Evolutionary conservation across 192 early-diverging fungal genomes (phyloP).

Genomic region (Mortierella claussenii): DNA sequence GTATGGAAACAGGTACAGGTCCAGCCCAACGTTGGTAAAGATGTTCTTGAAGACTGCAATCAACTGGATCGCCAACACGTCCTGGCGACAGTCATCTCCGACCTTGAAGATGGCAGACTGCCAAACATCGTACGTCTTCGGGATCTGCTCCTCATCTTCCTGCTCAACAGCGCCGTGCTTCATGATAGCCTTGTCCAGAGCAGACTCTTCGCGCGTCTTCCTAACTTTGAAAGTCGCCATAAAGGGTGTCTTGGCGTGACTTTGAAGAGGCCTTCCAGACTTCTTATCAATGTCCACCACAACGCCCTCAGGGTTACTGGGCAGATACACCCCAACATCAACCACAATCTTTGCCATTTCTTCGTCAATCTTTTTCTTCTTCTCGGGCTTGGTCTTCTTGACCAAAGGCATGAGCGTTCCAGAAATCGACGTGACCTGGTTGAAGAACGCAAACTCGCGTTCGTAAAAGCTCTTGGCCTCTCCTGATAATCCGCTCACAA

Average conservation of each 20-base stretch:
- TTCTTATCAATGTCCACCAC: constrained; percentile 95
- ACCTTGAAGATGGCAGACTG: constrained; percentile 99
- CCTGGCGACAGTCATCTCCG: constrained; percentile 99
- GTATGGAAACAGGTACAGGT: constrained; percentile 97
- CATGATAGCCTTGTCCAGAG: constrained; percentile 60
- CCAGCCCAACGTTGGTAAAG: constrained; percentile 87
- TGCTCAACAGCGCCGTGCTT: constrained; percentile 32
- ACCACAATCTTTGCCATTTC: constrained; percentile 95
- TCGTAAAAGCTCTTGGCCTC: constrained; percentile 91
- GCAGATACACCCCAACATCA: constrained; percentile 96
- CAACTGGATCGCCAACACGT: constrained; percentile 96
- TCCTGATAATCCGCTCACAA: constrained; percentile 83
- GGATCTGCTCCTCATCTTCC: constrained; percentile 25
- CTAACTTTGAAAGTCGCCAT: constrained; percentile 97
- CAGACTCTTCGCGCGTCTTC: constrained; percentile 64
- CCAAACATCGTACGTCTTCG: constrained; percentile 66
- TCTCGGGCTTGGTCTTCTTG: constrained; percentile 89
- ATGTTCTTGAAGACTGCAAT: constrained; percentile 98
- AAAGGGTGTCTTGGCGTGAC: constrained; percentile 98
- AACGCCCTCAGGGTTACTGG: constrained; percentile 94
- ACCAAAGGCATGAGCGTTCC: constrained; percentile 96
- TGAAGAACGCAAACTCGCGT: constrained; percentile 96
- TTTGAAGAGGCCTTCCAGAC: constrained; percentile 94
- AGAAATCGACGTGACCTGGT: constrained; percentile 94
- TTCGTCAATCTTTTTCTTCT: constrained; percentile 99